phyloP scores from a whole-genome alignment of 73 alveolate genomes.

The Effrenium voratum region DNA sequence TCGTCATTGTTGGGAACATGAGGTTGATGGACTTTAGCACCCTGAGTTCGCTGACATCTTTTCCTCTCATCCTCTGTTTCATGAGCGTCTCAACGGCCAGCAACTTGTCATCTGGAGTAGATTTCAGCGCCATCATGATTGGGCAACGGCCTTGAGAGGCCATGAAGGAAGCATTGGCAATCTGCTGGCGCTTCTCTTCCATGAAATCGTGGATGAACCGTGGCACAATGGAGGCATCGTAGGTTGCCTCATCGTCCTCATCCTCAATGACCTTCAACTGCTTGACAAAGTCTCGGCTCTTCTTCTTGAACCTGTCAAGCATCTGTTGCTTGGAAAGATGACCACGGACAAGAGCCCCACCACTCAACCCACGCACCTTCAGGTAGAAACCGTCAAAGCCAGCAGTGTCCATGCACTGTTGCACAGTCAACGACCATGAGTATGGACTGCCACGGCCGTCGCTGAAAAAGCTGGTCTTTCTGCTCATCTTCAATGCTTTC shows the following conservation, averaged over 20 bases:
- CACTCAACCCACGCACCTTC: background rate
- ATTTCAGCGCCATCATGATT: background rate
- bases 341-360: background rate
- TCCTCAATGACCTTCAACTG: background rate
- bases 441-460: background rate
- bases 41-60: background rate
- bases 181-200: constrained; percentile 3
- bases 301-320: background rate
- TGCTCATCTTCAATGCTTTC: background rate
- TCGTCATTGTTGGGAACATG: background rate
- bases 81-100: background rate
- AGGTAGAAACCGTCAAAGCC: background rate
- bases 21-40: background rate
- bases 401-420: background rate
- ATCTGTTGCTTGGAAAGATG: constrained; percentile 2
- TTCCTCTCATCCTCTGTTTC: background rate
- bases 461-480: background rate
- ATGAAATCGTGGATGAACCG: background rate
- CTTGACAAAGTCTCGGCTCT: background rate
- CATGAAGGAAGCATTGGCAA: background rate
- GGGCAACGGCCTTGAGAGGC: background rate
- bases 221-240: background rate
- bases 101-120: constrained; percentile 6
- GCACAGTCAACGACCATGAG: background rate
- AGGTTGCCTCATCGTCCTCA: background rate